Conservation (phyloP, 495 filamentous ascomycete genomes). For the Penicillium taxi region DNA sequence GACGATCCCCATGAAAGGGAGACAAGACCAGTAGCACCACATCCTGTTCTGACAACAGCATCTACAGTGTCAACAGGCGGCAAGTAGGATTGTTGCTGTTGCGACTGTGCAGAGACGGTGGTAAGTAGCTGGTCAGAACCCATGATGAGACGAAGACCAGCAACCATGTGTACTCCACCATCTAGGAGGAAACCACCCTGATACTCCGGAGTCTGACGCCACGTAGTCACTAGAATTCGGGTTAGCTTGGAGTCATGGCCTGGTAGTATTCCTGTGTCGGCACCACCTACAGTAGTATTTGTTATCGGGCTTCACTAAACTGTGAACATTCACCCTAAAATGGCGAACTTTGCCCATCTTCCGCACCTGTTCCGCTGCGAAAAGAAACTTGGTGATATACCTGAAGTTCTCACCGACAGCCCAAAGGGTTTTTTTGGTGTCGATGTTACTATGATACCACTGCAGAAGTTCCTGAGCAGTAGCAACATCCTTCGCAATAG, state of each 20-base stretch:
- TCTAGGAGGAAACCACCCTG: conserved; percentile 76
- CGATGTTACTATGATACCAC: conserved; percentile 50
- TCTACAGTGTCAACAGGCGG: conserved; percentile 70
- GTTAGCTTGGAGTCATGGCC: not conserved
- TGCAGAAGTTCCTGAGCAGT: conserved; percentile 53
- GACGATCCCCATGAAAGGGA: conserved; percentile 59
- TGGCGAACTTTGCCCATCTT: conserved; percentile 56
- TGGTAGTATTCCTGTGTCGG: not conserved
- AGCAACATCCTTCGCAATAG: conserved; percentile 59
- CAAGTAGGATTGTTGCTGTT: conserved; percentile 52
- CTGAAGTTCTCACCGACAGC: conserved; percentile 72
- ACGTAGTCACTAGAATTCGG: conserved; percentile 53
- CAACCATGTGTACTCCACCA: conserved; percentile 66
- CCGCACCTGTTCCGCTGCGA: conserved; percentile 48
- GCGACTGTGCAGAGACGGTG: conserved; percentile 50
- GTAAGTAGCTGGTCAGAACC: conserved; percentile 38
- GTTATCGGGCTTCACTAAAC: conserved; percentile 44
- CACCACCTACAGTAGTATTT: conserved; percentile 52
- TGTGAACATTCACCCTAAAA: conserved; percentile 52
- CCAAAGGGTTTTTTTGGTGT: conserved; percentile 44
- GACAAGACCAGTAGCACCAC: conserved; percentile 57
- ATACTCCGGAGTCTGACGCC: conserved; percentile 64
- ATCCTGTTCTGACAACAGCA: conserved; percentile 50
- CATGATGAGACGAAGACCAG: conserved; percentile 53
- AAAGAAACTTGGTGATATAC: conserved; percentile 50